Evolutionary conservation across 192 early-diverging fungal genomes (phyloP).

Genomic region (Backusella parvicylindrica): DNA sequence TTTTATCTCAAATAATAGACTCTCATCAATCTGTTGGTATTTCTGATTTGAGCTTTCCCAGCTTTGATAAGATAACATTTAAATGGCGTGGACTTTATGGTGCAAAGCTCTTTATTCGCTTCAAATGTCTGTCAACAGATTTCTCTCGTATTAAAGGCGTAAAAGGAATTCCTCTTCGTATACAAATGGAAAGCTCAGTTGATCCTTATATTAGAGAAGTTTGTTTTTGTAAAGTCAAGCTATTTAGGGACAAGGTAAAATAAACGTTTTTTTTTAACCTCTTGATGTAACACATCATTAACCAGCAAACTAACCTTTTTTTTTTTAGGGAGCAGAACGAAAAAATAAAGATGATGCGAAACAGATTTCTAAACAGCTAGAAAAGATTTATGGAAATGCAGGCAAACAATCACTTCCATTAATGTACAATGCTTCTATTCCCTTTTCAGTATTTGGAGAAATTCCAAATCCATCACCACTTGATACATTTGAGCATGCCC

Average conservation of each 20-base stretch:
- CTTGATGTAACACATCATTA: background rate
- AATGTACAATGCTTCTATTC: conserved; percentile 19
- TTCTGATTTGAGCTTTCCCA: conserved; percentile 19
- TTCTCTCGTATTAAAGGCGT: conserved; percentile 75
- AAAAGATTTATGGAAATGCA: conserved; percentile 47
- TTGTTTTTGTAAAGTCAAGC: conserved; percentile 62
- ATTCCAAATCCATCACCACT: conserved; percentile 15
- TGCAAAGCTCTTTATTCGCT: conserved; percentile 61
- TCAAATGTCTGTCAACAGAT: conserved; percentile 73
- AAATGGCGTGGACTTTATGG: conserved; percentile 61
- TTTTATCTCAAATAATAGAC: background rate
- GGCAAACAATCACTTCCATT: conserved; percentile 12
- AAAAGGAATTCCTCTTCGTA: conserved; percentile 66
- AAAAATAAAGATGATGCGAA: conserved; percentile 76
- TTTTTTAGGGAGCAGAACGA: conserved; percentile 60
- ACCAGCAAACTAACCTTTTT: background rate
- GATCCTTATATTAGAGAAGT: conserved; percentile 33
- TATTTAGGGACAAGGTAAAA: conserved; percentile 48
- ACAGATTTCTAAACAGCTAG: conserved; percentile 61
- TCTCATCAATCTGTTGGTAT: conserved; percentile 20
- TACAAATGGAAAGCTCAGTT: conserved; percentile 31
- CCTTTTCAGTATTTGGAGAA: conserved; percentile 18
- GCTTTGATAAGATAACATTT: conserved; percentile 68
- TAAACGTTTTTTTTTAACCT: background rate
- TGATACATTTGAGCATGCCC: conserved; percentile 11